phyloP scores from a whole-genome alignment of 2,329 filamentous ascomycete genomes.

The Colletotrichum cereale region DNA sequence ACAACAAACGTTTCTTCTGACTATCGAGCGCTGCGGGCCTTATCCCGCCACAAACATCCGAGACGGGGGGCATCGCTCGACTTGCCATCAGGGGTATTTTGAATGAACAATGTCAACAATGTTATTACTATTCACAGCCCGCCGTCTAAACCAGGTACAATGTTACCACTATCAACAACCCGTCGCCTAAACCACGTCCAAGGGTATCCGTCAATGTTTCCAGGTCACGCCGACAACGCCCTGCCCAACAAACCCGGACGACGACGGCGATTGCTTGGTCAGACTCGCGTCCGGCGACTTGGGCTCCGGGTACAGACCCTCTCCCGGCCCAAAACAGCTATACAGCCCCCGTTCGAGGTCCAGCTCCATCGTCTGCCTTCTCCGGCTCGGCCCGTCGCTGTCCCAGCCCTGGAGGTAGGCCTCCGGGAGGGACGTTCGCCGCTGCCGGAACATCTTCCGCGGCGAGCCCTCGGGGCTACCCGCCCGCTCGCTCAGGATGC shows the following conservation, averaged over 20 bases:
- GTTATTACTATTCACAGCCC: not conserved
- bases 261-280: not conserved
- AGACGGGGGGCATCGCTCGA: not conserved
- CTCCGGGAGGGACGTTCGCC: not conserved
- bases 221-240: not conserved
- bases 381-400: not conserved
- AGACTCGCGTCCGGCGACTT: not conserved
- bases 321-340: not conserved
- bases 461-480: not conserved
- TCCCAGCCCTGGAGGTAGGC: not conserved
- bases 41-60: not conserved
- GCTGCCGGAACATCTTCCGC: not conserved
- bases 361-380: not conserved
- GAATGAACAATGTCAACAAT: too few relatives aligned
- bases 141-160: not conserved
- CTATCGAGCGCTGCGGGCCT: not conserved
- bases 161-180: not conserved
- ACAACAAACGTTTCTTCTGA: not conserved
- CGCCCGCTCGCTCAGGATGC: not conserved
- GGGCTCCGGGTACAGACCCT: not conserved
- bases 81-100: too few relatives aligned
- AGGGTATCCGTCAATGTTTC: conserved; percentile 12
- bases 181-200: not conserved
- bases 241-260: fast-evolving
- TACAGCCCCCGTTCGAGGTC: conserved; percentile 20